These are phyloP conservation scores for Ceratocystis smalleyi DNA, from an alignment of 2,329 filamentous ascomycete species.

Conservation along the genomic window DNA sequence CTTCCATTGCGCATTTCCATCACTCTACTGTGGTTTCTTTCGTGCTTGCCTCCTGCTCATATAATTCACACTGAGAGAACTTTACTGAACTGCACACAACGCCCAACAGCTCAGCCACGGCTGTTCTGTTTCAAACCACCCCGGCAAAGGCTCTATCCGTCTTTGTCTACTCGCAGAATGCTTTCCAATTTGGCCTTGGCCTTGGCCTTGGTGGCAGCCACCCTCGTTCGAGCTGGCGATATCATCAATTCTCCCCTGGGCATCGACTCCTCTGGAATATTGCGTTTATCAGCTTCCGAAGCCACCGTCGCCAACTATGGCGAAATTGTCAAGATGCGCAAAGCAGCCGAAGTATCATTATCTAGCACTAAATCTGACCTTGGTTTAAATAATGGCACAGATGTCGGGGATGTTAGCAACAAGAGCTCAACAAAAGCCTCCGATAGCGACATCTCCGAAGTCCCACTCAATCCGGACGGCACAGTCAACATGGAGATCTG, in stretches of 20 bases:
- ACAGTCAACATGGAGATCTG: constrained; percentile 40
- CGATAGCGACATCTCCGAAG: constrained; percentile 14
- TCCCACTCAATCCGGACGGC: constrained; percentile 28
- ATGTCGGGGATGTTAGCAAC: not conserved
- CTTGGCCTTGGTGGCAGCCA: constrained; percentile 15
- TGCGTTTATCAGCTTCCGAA: constrained; percentile 14
- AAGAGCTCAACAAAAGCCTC: constrained; percentile 6
- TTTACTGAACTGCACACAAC: not conserved
- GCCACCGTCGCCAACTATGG: constrained; percentile 15
- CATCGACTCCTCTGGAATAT: constrained; percentile 8
- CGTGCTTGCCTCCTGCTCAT: not conserved
- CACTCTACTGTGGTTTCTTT: not conserved
- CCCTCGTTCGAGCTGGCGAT: constrained; percentile 8
- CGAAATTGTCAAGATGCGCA: constrained; percentile 13
- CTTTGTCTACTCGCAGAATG: constrained; percentile 7
- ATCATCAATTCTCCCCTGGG: constrained; percentile 10
- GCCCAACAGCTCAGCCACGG: not conserved
- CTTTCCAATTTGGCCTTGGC: constrained; percentile 15
- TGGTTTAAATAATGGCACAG: not conserved
- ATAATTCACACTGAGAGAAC: not conserved
- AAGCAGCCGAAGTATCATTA: not conserved
- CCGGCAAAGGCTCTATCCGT: not conserved
- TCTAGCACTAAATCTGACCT: not conserved
- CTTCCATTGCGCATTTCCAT: not conserved
- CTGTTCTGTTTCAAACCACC: not conserved